These are phyloP conservation scores for Termitomyces sp. DNA, from an alignment of 768 basidiomycete species.

Conservation along the genomic window DNA sequence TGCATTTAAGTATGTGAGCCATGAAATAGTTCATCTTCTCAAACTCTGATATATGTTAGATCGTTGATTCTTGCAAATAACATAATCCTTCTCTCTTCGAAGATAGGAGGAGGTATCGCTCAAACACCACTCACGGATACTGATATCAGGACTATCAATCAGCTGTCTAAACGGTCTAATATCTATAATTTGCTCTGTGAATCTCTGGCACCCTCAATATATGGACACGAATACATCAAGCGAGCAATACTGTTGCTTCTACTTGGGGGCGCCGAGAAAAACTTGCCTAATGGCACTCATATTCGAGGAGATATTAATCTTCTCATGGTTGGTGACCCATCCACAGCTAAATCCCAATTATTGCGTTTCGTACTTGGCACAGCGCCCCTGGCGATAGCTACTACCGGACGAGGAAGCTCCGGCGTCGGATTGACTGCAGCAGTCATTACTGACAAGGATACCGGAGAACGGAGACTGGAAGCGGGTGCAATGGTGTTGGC, in stretches of 20 bases:
- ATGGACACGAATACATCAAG: constrained; percentile 95
- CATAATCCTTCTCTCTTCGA: constrained; percentile 89
- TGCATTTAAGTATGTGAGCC: constrained; percentile 79
- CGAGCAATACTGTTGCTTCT: constrained; percentile 88
- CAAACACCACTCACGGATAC: constrained; percentile 88
- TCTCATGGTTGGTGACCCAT: constrained; percentile 98
- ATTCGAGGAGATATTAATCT: constrained; percentile 99
- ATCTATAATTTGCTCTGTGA: constrained; percentile 88
- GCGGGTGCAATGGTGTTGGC: constrained; percentile 99
- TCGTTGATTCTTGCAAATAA: constrained; percentile 94
- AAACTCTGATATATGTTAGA: constrained; percentile 34
- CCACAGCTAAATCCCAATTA: constrained; percentile 96
- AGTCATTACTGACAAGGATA: constrained; percentile 97
- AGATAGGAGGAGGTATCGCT: constrained; percentile 92
- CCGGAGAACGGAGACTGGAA: constrained; percentile 93
- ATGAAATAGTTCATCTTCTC: constrained; percentile 7
- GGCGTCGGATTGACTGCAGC: constrained; percentile 99
- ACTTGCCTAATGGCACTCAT: constrained; percentile 94
- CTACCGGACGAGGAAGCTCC: constrained; percentile 96
- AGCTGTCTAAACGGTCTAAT: constrained; percentile 80
- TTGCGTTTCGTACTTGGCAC: constrained; percentile 94
- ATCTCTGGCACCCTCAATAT: constrained; percentile 97
- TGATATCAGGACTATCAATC: constrained; percentile 95
- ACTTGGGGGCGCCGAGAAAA: constrained; percentile 97
- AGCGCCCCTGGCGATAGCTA: constrained; percentile 96